Conservation (phyloP, 768 basidiomycete genomes). For the Lactarius hengduanensis region DNA sequence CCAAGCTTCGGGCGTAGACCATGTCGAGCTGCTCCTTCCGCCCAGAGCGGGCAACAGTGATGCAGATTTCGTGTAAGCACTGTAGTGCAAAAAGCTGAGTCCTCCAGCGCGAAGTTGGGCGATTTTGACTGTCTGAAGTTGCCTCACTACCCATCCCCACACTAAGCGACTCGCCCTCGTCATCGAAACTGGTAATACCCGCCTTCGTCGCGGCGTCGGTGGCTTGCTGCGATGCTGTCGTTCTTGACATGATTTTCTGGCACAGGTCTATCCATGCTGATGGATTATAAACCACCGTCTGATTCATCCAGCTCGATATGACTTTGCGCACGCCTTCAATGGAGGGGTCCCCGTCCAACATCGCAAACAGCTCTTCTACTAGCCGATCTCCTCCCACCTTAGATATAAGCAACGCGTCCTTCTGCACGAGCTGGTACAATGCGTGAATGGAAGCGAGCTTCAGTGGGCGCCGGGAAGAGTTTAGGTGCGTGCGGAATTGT, state of each 20-base stretch:
- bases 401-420: conserved; percentile 88
- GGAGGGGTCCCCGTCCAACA: conserved; percentile 92
- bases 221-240: conserved; percentile 79
- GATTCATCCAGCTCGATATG: conserved; percentile 91
- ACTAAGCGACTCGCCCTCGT: conserved; percentile 92
- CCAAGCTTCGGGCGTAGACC: conserved; percentile 59
- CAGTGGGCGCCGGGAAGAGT: conserved; percentile 77
- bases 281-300: conserved; percentile 90
- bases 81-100: conserved; percentile 94
- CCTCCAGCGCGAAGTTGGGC: conserved; percentile 83
- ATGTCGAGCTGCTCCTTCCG: conserved; percentile 84
- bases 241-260: conserved; percentile 94
- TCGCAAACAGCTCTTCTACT: conserved; percentile 91
- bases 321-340: conserved; percentile 93
- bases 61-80: conserved; percentile 88
- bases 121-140: conserved; percentile 39
- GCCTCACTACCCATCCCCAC: conserved; percentile 49
- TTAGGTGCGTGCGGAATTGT: conserved; percentile 75
- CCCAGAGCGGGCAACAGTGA: conserved; percentile 67
- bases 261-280: conserved; percentile 98
- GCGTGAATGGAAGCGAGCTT: conserved; percentile 96
- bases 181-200: conserved; percentile 60
- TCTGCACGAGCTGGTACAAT: conserved; percentile 94
- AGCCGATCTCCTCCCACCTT: conserved; percentile 91
- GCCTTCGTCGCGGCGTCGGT: conserved; percentile 57